These are phyloP conservation scores for Pterula multifida DNA, from an alignment of 1,284 basidiomycete genomes.

Conservation along the genomic window DNA sequence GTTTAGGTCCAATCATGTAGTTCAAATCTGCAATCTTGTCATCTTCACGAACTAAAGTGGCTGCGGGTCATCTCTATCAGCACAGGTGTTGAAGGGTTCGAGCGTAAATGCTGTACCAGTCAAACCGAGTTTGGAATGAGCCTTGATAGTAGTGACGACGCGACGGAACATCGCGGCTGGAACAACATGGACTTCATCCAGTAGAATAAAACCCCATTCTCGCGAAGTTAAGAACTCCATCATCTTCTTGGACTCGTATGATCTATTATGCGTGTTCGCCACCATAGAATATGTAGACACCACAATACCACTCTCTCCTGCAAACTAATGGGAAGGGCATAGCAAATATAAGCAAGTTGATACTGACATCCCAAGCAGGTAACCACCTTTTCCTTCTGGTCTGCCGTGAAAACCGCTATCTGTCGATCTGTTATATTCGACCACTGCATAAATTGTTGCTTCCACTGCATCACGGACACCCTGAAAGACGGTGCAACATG, in stretches of 20 bases:
- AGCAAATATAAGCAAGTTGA: slow-evolving; percentile 1
- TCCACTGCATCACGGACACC: slow-evolving; percentile 97
- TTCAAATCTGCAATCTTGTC: slow-evolving; percentile 99
- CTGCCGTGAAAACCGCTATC: slow-evolving; percentile 91
- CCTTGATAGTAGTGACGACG: slow-evolving; percentile 94
- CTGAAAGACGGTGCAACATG: slow-evolving; percentile 25
- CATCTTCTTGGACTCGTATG: slow-evolving; percentile 96
- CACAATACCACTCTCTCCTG: slow-evolving; percentile 89
- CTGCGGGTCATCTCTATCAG: slow-evolving; percentile 25
- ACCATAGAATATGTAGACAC: slow-evolving; percentile 99
- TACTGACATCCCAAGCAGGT: not conserved
- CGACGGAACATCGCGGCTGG: slow-evolving; percentile 95
- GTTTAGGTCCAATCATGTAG: slow-evolving; percentile 98
- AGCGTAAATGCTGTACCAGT: slow-evolving; percentile 47
- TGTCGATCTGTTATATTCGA: slow-evolving; percentile 92
- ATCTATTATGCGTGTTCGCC: slow-evolving; percentile 90
- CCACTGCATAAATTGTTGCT: slow-evolving; percentile 94
- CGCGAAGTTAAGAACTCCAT: slow-evolving; percentile 94
- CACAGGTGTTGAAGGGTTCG: slow-evolving; percentile 3
- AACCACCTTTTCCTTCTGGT: slow-evolving; percentile 87
- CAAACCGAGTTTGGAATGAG: slow-evolving; percentile 91
- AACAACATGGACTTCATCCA: slow-evolving; percentile 96
- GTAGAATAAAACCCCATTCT: slow-evolving; percentile 91
- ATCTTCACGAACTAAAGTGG: slow-evolving; percentile 96
- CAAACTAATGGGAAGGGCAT: slow-evolving; percentile 46